Evolutionary conservation across 202 grass and related monocot species (phyloP), one percentile per base, ranked within the genome.

Genomic region (Elaeis oleifera): DNA sequence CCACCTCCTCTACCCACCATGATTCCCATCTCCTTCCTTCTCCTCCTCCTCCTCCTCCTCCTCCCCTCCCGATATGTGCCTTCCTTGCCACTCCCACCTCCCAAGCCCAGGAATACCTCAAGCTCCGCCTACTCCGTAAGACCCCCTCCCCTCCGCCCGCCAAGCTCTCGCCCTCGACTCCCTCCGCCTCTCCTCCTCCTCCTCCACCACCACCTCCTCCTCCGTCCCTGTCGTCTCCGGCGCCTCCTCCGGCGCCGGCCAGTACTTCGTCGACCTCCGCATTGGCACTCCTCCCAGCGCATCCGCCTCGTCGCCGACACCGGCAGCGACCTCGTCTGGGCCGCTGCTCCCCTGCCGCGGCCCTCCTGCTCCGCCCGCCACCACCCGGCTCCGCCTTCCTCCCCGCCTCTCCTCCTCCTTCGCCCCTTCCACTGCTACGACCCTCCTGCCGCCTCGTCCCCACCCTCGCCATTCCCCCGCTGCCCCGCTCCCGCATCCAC

Each of bases 341-440:
- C 56, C 56, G 56, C 23, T 59, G 56, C 23, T 59, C 56, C 23
- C 56, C 13, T 59, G 56, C 56, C 56, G 56, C 23, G 56, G 24
- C 36, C 36, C 36, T 9, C 23, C 23, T 19, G 24, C 56, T 59
- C 21, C 32, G 20, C 60, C 32, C 60, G 17, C 32, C 31, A 18
- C 60, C 6, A 18, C n/a, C 32, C 18, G 29, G 17, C 60, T 31
- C 60, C 60, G 60, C 36, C n/a, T 63, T 63, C 60, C 21, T 63
- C 32, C 60, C 11, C 60, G 60, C 29, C 32, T 48, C 60, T 63
- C 60, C 60, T 63, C 60, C 7, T 63, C 60, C 19, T 63, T 63
- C 60, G 8, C 23, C 60, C 60, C 3, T 50, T 48, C 32, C 60
- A 63, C 11, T 63, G 60, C 60, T 63, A 48, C 60, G 18, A 63